Evolutionary conservation across 805 yeast genomes (phyloP).

Genomic region (Candida caryicola): DNA sequence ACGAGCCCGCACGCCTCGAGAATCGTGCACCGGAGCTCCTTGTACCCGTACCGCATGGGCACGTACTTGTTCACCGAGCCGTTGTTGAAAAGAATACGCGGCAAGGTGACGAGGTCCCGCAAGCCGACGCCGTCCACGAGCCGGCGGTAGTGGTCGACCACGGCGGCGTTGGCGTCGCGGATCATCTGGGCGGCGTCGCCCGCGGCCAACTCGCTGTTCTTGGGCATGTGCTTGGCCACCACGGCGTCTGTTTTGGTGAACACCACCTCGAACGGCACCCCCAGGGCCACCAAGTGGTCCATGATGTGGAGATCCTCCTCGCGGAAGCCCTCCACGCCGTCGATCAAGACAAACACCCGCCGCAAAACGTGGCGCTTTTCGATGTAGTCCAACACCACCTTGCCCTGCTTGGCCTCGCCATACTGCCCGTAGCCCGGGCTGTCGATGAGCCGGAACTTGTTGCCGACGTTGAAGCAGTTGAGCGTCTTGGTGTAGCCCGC

Average conservation of each 20-base stretch:
- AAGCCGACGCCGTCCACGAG: constrained; percentile 37
- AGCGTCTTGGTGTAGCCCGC: constrained; percentile 64
- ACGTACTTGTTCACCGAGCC: constrained; percentile 36
- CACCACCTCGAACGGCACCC: constrained; percentile 69
- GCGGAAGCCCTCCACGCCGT: constrained; percentile 57
- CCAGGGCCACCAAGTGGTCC: constrained; percentile 47
- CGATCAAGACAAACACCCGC: constrained; percentile 60
- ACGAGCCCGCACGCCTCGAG: constrained; percentile 51
- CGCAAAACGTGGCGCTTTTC: constrained; percentile 50
- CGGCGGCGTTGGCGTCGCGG: constrained; percentile 23
- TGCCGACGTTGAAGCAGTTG: constrained; percentile 68
- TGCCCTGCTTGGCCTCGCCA: constrained; percentile 68
- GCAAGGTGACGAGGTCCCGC: constrained; percentile 35
- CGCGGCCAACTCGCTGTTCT: constrained; percentile 3
- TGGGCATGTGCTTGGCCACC: constrained; percentile 22
- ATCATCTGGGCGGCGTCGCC: constrained; percentile 6
- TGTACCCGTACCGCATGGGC: constrained; percentile 49
- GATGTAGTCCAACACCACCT: constrained; percentile 62
- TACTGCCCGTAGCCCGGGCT: constrained; percentile 88
- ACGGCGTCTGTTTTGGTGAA: constrained; percentile 75
- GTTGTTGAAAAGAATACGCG: constrained; percentile 52
- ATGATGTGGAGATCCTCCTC: constrained; percentile 55
- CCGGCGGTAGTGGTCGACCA: constrained; percentile 27
- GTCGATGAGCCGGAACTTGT: constrained; percentile 66
- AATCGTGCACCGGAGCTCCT: constrained; percentile 49